Percentiles rank a stretch among this genome's conserved stretches.
phyloP scores from a whole-genome alignment of 345 rosid species.

The Citropsis articulata region DNA sequence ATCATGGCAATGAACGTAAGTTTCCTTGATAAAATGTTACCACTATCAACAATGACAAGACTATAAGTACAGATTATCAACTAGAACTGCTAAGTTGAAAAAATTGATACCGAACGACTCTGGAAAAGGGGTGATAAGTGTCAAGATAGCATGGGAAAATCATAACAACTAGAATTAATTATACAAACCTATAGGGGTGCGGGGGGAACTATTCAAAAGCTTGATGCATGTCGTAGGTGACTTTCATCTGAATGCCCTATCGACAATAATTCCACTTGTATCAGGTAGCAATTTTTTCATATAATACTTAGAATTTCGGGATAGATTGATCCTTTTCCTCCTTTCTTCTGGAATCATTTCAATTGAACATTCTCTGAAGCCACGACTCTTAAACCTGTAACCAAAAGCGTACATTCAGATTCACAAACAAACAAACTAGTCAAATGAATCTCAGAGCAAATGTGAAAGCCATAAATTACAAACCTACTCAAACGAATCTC shows the following conservation, averaged over 20 bases:
- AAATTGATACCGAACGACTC: background rate
- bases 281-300: conserved; percentile 76
- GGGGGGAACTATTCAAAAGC: too few species aligned
- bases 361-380: conserved; percentile 71
- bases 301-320: conserved; percentile 79
- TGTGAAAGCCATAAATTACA: background rate
- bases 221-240: too few species aligned
- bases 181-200: too few species aligned
- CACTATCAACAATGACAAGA: background rate
- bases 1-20: background rate
- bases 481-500: background rate
- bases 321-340: conserved; percentile 69
- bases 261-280: conserved; percentile 62
- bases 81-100: background rate
- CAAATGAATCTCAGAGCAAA: background rate
- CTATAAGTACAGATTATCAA: background rate
- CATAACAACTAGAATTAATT: background rate
- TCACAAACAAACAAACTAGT: background rate
- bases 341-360: conserved; percentile 69
- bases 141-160: background rate
- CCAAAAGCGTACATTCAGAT: background rate
- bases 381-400: conserved; percentile 76
- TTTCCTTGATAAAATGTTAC: background rate
- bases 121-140: too few species aligned
- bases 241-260: conserved; percentile 24